Base-by-base conservation (phyloP, 129 eudicot species). In the Arctium minus region DNA sequence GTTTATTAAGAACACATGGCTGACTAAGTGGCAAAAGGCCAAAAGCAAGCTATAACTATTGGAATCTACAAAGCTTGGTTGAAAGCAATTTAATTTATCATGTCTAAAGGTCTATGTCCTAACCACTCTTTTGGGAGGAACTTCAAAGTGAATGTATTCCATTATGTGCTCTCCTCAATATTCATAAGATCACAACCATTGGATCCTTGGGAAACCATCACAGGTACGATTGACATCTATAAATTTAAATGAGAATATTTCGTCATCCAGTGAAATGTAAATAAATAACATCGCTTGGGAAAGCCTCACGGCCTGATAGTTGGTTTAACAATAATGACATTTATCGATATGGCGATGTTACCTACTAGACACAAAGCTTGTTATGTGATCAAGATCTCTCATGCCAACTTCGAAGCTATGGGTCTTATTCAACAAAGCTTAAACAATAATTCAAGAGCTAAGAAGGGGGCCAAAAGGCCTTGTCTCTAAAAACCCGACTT, bases 131-230 rank as follows among this genome's bases (percentile, higher is more conserved):
- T 48, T 48, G 60, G 15, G 60, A 48, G 60, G n/a, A 17, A 48
- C 60, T 48, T 48, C 60, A 48, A 42, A 48, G 60, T 48, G n/a
- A 48, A 48, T 11, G n/a, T 48, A 48, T 10, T 48, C 60, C 60
- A 48, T 10, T 50, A 13, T 50, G 12, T 13, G 17, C 62, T 50
- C 62, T 12, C 62, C 62, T 50, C 18, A 50, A 50, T 18, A 50
- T 12, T 50, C 0, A 50, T 0, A 50, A 12, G 62, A 50, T 50
- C n/a, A 3, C 62, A 50, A 50, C n/a, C 62, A 80, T 68, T 83
- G 72, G 76, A 83, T 83, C 81, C 27, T 76, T 32, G 56, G 82
- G 84, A 22, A 79, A 79, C 79, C 70, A 79, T 74, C 84, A 74
- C 81, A 79, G 39, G 84, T 80, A 80, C 75, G 27, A 8, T 68